Evolutionary conservation across 1,284 basidiomycete genomes (phyloP).

Genomic region (Rhodotorula sp.): DNA sequence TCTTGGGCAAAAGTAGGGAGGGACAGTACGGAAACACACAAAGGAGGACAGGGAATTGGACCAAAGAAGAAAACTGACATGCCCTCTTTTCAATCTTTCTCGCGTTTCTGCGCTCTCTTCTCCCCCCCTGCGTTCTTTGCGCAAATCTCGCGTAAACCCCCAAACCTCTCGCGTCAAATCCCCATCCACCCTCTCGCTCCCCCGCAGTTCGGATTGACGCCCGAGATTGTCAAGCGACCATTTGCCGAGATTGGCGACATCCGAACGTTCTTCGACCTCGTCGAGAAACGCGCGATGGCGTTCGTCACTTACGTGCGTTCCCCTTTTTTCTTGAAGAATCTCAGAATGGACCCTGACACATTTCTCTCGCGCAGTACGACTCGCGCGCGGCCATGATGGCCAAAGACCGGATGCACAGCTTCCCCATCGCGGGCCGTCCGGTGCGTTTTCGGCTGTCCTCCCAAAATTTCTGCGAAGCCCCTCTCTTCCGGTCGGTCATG

Average conservation of each 20-base stretch:
- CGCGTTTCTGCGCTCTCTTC: not conserved
- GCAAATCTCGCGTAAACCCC: not conserved
- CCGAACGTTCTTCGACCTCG: slow-evolving; percentile 93
- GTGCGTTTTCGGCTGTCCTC: slow-evolving; percentile 12
- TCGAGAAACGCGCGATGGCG: slow-evolving; percentile 89
- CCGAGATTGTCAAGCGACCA: slow-evolving; percentile 72
- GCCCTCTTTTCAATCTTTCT: no score
- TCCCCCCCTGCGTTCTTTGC: not conserved
- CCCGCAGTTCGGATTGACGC: slow-evolving; percentile 80
- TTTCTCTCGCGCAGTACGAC: no score
- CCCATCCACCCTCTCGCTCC: no score
- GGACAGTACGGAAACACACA: no score
- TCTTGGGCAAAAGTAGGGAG: no score
- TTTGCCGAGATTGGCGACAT: slow-evolving; percentile 93
- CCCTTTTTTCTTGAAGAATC: not conserved
- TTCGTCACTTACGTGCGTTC: slow-evolving; percentile 92
- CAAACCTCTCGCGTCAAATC: slow-evolving; percentile 32
- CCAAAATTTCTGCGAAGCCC: no score
- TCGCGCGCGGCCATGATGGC: slow-evolving; percentile 86
- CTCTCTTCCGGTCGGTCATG: no score
- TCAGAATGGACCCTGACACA: no score
- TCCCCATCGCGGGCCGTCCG: slow-evolving; percentile 69
- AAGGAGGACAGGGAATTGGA: no score
- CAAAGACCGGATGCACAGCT: slow-evolving; percentile 79
- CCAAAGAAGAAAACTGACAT: no score